Evolutionary conservation across 176 grass and related monocot genomes (phyloP).

Genomic region (Eragrostis curvula): DNA sequence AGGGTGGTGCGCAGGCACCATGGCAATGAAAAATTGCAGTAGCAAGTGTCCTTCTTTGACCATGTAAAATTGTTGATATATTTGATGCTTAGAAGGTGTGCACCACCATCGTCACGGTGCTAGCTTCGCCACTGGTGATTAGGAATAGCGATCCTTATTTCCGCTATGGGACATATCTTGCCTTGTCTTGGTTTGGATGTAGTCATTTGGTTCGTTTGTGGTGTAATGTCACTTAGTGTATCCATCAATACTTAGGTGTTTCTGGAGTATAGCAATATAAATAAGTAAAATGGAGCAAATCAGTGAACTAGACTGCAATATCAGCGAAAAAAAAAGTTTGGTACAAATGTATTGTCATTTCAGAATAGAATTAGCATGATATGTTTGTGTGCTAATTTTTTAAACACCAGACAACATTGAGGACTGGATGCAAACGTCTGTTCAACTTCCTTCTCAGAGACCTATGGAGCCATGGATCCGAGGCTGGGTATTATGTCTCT

Average conservation of each 20-base stretch:
- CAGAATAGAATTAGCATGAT: constrained; percentile 14
- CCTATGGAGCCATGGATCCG: not conserved
- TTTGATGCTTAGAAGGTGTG: too few relatives aligned
- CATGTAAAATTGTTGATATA: too few relatives aligned
- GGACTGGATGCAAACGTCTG: not conserved
- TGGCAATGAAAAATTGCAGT: too few relatives aligned
- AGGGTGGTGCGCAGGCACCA: too few relatives aligned
- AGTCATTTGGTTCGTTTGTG: not conserved
- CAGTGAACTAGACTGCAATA: constrained; percentile 5
- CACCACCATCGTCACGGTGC: too few relatives aligned
- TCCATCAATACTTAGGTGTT: not conserved
- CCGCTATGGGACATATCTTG: not conserved
- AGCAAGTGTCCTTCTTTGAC: too few relatives aligned
- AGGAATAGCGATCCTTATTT: not conserved
- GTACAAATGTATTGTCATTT: not conserved
- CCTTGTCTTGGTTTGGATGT: constrained; percentile 17
- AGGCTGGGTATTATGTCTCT: not conserved
- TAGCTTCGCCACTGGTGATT: too few relatives aligned
- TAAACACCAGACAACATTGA: not conserved
- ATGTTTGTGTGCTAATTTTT: not conserved
- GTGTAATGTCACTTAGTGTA: constrained; percentile 15
- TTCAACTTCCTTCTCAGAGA: constrained; percentile 18
- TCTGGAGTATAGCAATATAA: not conserved
- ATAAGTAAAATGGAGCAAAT: not conserved
- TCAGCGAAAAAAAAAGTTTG: not conserved